These are phyloP conservation scores for Coprinopsis strossmayeri DNA, from an alignment of 768 basidiomycete genomes.

Conservation along the genomic window DNA sequence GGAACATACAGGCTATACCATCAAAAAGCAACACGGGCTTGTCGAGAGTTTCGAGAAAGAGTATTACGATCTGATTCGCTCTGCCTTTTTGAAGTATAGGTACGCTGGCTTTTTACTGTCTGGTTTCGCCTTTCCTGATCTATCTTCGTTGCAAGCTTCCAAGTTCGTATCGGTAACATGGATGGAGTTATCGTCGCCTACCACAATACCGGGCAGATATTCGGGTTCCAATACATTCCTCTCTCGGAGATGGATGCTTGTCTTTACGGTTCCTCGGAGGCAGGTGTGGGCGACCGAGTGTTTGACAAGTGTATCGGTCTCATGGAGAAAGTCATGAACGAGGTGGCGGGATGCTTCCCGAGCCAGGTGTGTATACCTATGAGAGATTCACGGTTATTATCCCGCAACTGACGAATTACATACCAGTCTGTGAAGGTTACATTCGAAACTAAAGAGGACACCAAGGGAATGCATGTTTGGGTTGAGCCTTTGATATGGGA, in stretches of 20 bases:
- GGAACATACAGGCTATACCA: slow-evolving; percentile 78
- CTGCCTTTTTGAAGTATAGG: slow-evolving; percentile 94
- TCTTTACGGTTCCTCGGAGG: slow-evolving; percentile 50
- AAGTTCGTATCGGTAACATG: slow-evolving; percentile 96
- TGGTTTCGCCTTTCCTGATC: background rate
- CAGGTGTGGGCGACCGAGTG: slow-evolving; percentile 58
- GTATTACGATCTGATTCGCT: slow-evolving; percentile 90
- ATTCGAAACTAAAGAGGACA: slow-evolving; percentile 47
- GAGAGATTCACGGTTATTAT: background rate
- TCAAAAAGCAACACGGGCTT: slow-evolving; percentile 54
- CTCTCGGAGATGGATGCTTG: slow-evolving; percentile 82
- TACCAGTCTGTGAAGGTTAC: slow-evolving; percentile 50
- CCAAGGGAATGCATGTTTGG: slow-evolving; percentile 50
- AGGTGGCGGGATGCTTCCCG: slow-evolving; percentile 56
- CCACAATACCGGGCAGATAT: slow-evolving; percentile 80
- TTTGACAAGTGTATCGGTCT: slow-evolving; percentile 71
- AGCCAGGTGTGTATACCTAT: slow-evolving; percentile 41
- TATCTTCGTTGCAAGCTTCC: slow-evolving; percentile 49
- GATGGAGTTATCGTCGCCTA: slow-evolving; percentile 88
- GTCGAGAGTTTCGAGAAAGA: slow-evolving; percentile 86
- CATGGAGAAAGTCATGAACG: slow-evolving; percentile 60
- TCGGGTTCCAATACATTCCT: slow-evolving; percentile 92
- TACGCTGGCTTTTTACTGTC: slow-evolving; percentile 22
- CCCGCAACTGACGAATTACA: background rate
- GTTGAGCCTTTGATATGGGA: slow-evolving; percentile 55